phyloP scores from a whole-genome alignment of 805 yeast genomes.

The Wickerhamiella nectarea region DNA sequence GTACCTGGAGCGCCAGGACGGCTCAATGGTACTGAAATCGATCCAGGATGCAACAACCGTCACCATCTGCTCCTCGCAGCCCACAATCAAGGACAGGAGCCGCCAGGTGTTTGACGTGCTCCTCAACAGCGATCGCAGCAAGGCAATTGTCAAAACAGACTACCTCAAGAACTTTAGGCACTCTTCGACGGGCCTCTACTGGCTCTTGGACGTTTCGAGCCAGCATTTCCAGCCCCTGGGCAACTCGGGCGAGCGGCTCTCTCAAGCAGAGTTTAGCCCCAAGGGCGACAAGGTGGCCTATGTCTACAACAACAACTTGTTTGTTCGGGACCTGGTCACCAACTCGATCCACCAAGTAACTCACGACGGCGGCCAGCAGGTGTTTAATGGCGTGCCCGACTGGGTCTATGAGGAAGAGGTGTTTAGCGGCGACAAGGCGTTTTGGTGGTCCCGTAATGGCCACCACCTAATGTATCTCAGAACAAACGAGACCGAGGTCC shows the following conservation, averaged over 20 bases:
- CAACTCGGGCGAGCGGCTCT: conserved; percentile 22
- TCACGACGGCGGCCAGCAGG: conserved; percentile 49
- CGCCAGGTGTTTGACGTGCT: conserved; percentile 31
- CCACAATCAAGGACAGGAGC: conserved; percentile 32
- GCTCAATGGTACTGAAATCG: background rate
- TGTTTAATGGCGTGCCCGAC: conserved; percentile 82
- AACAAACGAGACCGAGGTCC: conserved; percentile 62
- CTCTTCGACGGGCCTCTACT: conserved; percentile 47
- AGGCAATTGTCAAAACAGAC: conserved; percentile 45
- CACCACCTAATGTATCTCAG: conserved; percentile 48
- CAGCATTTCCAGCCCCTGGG: conserved; percentile 25
- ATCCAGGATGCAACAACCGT: background rate
- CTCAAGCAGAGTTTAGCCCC: conserved; percentile 68
- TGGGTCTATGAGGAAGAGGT: conserved; percentile 95
- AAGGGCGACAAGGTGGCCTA: conserved; percentile 50
- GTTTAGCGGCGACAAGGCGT: conserved; percentile 47
- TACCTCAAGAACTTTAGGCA: conserved; percentile 47
- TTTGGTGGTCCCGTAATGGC: conserved; percentile 84
- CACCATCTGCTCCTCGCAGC: conserved; percentile 15
- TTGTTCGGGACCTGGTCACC: conserved; percentile 28
- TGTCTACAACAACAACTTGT: conserved; percentile 59
- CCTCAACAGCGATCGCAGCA: conserved; percentile 34
- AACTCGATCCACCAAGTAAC: conserved; percentile 39
- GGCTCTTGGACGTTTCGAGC: conserved; percentile 41
- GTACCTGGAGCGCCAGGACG: conserved; percentile 6